phyloP scores from a whole-genome alignment of 805 yeast species.

The Lipomyces mesembrius region DNA sequence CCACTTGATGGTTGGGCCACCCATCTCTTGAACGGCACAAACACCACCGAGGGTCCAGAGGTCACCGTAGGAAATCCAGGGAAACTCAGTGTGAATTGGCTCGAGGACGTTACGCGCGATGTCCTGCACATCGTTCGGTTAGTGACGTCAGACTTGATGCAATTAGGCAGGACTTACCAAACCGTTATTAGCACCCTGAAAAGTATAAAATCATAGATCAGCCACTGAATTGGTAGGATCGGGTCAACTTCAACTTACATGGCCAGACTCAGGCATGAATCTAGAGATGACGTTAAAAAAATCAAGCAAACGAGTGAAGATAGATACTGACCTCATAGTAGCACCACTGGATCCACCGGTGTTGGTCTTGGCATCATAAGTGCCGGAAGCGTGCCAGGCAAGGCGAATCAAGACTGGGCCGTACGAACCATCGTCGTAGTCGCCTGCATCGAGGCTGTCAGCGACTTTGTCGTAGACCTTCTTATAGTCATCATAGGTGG shows the following conservation, averaged over 20 bases:
- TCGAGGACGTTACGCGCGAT: slow-evolving; percentile 61
- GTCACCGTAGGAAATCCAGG: slow-evolving; percentile 68
- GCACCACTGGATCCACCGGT: slow-evolving; percentile 61
- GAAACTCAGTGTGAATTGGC: slow-evolving; percentile 59
- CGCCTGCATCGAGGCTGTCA: slow-evolving; percentile 49
- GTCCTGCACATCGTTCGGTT: slow-evolving; percentile 39
- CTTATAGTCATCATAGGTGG: slow-evolving; percentile 64
- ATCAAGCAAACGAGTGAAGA: not conserved
- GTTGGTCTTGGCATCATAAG: slow-evolving; percentile 62
- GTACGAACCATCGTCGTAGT: slow-evolving; percentile 67
- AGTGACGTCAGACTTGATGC: not conserved
- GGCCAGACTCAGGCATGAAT: slow-evolving; percentile 16
- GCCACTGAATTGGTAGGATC: not conserved
- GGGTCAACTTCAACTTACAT: not conserved
- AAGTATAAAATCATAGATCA: not conserved
- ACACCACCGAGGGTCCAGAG: slow-evolving; percentile 76
- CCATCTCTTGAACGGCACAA: slow-evolving; percentile 63
- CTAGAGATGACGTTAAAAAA: slow-evolving; percentile 2
- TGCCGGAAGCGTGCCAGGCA: slow-evolving; percentile 87
- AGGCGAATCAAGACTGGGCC: slow-evolving; percentile 79
- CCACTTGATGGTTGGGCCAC: slow-evolving; percentile 71
- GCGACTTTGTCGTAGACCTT: slow-evolving; percentile 54
- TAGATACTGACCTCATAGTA: slow-evolving; percentile 49
- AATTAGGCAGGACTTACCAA: slow-evolving; percentile 41
- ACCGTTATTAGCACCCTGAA: slow-evolving; percentile 54